Evolutionary conservation across 441 rosid genomes (phyloP), one percentile per base, ranked within the genome.

Genomic region (Pelargonium cotyledonis): DNA sequence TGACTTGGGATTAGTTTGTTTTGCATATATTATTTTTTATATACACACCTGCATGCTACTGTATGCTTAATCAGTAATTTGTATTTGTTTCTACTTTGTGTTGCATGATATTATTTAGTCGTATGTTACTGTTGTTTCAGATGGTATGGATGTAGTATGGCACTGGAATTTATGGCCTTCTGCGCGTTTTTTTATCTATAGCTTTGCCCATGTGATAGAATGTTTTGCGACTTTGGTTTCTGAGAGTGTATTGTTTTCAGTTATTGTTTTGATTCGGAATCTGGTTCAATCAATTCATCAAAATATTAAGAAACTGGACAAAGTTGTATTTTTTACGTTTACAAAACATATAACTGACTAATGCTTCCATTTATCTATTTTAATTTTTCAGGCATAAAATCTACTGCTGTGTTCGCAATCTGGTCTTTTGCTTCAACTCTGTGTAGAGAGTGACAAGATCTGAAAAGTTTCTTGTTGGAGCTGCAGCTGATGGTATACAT

Each of bases 401-500:
- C 63, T 58, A 8, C 4, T 19, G 31, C 21, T 9, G 10, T 58
- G 63, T 19, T 21, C 31, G 21, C 29, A 55, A 16, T 26, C 21
- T 55, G 18, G 61, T 15, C 19, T 55, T 19, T 55, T 55, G 26
- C 61, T n/a, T 15, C 16, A n/a, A 7, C 8, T 19, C 61, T 55
- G 16, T 5, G 23, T 55, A 55, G 61, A 55, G 61, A 55, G 61
- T 55, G 61, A 55, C 61, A 58, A 58, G 63, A 19, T 58, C 31
- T 6, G 29, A 21, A 12, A 19, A 29, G 31, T 29, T 58, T 58
- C 63, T 57, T 57, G 29, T 57, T 6, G 21, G 21, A 29, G 21
- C 21, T 57, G 62, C 62, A 29, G 21, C 21, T 57, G 62, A 29
- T 18, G 62, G 26, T 18, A 57, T 23, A 57, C 62, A 18, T 57